These are phyloP conservation scores for Tulasnella sp. DNA, from an alignment of 768 basidiomycete genomes.

Conservation along the genomic window DNA sequence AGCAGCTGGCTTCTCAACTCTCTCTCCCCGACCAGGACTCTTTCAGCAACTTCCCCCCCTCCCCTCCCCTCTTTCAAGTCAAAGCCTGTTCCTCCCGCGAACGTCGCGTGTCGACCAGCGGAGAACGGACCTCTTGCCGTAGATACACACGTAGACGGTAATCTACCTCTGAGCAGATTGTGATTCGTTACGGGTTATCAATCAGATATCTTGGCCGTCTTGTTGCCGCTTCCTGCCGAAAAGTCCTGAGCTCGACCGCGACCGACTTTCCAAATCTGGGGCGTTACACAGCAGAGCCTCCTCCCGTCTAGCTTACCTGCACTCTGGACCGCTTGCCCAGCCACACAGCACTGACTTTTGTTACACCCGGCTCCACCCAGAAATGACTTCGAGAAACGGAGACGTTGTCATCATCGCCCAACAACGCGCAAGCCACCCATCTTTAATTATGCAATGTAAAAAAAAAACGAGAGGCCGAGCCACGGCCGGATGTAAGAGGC, in stretches of 20 bases:
- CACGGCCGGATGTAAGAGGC: neutral
- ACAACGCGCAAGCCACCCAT: neutral
- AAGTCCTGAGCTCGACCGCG: neutral
- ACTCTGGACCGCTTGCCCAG: neutral
- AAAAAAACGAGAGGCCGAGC: neutral
- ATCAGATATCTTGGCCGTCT: constrained; percentile 4
- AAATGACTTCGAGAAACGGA: neutral
- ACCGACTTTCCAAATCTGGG: neutral
- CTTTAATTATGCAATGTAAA: constrained; percentile 2
- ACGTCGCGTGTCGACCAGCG: neutral
- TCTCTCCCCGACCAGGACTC: constrained; percentile 8
- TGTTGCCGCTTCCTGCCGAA: constrained; percentile 2
- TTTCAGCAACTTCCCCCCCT: neutral
- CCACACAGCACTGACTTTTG: neutral
- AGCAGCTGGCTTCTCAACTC: constrained; percentile 11
- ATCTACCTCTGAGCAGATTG: neutral
- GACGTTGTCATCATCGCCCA: neutral
- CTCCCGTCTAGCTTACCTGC: neutral
- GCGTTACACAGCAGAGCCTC: neutral
- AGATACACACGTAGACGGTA: neutral
- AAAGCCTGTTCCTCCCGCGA: neutral
- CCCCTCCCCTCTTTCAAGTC: neutral
- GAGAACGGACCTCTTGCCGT: neutral
- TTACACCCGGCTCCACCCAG: neutral
- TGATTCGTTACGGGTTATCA: neutral